These are phyloP conservation scores for Suillus clintonianus DNA, from an alignment of 768 basidiomycete genomes.

Conservation along the genomic window DNA sequence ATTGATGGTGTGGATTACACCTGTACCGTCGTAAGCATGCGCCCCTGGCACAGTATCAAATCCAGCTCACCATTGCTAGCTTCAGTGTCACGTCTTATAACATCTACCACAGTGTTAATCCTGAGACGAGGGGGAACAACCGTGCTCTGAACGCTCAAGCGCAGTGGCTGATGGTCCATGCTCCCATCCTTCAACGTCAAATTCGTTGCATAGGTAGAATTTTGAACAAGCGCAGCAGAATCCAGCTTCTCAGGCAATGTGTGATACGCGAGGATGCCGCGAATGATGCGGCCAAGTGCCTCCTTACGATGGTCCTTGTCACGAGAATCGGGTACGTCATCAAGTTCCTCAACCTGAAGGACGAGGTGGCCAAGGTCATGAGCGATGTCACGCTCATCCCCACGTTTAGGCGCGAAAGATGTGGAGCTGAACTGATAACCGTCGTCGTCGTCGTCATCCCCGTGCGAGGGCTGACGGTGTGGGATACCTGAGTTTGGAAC, in stretches of 20 bases:
- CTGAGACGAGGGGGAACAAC: slow-evolving; percentile 35
- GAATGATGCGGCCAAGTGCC: slow-evolving; percentile 55
- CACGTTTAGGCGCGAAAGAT: slow-evolving; percentile 1
- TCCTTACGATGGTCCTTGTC: slow-evolving; percentile 53
- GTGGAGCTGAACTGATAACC: background rate
- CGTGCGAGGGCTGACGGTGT: slow-evolving; percentile 18
- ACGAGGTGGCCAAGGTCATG: slow-evolving; percentile 14
- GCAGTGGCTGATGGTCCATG: slow-evolving; percentile 45
- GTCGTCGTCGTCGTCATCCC: background rate
- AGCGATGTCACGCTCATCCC: slow-evolving; percentile 5
- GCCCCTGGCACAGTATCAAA: background rate
- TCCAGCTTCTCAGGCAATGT: slow-evolving; percentile 46
- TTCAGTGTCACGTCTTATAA: slow-evolving; percentile 42
- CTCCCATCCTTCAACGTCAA: slow-evolving; percentile 43
- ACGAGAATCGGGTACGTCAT: slow-evolving; percentile 42
- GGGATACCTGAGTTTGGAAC: slow-evolving; percentile 48
- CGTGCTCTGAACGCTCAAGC: slow-evolving; percentile 41
- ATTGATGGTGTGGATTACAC: slow-evolving; percentile 53
- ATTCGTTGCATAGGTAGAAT: slow-evolving; percentile 55
- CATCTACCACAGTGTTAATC: slow-evolving; percentile 52
- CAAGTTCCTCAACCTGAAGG: slow-evolving; percentile 35
- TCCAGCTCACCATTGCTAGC: slow-evolving; percentile 51
- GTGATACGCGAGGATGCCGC: slow-evolving; percentile 58
- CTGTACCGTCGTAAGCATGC: slow-evolving; percentile 20
- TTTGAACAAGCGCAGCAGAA: slow-evolving; percentile 44